Evolutionary conservation across 345 rosid genomes (phyloP).

Genomic region (Orychophragmus violaceus): DNA sequence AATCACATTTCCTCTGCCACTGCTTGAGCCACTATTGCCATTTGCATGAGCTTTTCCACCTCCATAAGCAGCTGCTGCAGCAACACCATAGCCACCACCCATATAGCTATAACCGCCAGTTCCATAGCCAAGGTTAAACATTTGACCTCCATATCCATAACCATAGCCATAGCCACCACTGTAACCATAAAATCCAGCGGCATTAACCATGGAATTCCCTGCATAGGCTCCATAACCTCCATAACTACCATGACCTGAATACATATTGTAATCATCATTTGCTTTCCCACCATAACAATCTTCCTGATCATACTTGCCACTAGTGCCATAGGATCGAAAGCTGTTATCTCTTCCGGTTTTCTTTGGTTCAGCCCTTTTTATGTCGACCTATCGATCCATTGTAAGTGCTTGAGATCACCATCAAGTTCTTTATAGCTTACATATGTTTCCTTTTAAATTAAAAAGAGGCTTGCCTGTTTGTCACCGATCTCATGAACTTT

Average conservation of each 20-base stretch:
- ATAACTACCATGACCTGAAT: conserved; percentile 37
- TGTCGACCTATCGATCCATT: conserved; percentile 48
- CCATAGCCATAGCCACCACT: conserved; percentile 51
- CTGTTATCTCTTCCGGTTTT: conserved; percentile 37
- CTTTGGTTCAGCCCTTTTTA: conserved; percentile 79
- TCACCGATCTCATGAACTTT: conserved; percentile 44
- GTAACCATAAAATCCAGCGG: conserved; percentile 42
- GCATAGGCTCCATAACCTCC: conserved; percentile 36
- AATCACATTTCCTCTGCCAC: conserved; percentile 42
- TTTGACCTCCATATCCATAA: conserved; percentile 38
- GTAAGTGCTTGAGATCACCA: conserved; percentile 6
- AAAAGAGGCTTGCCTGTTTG: conserved; percentile 31
- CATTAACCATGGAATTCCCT: conserved; percentile 35
- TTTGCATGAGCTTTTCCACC: conserved; percentile 36
- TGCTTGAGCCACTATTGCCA: conserved; percentile 34
- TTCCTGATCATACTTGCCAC: conserved; percentile 36
- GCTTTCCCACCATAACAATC: conserved; percentile 27
- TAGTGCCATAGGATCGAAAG: conserved; percentile 27
- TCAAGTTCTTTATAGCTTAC: conserved; percentile 3
- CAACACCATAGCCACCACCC: conserved; percentile 41
- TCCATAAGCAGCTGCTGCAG: conserved; percentile 37
- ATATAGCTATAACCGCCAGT: conserved; percentile 32
- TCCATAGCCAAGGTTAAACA: conserved; percentile 34
- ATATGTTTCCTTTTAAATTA: not conserved
- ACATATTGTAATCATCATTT: conserved; percentile 38